phyloP scores from a whole-genome alignment of 352 stramenopile species.

The Pythium vanterpoolii region DNA sequence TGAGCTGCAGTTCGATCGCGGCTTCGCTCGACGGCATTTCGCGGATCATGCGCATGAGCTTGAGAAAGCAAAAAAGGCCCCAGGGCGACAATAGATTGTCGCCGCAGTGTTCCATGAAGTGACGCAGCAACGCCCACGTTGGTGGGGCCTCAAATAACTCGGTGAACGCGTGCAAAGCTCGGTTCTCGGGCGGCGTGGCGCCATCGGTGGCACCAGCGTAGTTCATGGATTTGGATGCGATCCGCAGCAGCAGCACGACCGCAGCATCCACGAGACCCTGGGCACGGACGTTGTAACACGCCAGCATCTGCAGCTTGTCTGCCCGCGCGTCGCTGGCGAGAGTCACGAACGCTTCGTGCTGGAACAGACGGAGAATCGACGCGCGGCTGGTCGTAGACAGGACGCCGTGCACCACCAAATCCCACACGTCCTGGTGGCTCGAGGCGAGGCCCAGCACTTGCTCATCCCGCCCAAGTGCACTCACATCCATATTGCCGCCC shows the following conservation, averaged over 20 bases:
- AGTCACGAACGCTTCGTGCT: constrained; percentile 25
- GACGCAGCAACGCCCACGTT: constrained; percentile 34
- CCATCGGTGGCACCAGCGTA: constrained; percentile 6
- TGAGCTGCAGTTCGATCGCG: constrained; percentile 44
- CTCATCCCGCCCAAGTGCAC: constrained; percentile 22
- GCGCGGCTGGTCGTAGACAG: constrained; percentile 30
- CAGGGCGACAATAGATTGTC: constrained; percentile 73
- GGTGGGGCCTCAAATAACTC: constrained; percentile 42
- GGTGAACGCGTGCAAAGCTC: constrained; percentile 40
- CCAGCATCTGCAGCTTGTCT: constrained; percentile 47
- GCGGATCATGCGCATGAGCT: constrained; percentile 67
- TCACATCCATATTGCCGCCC: constrained; percentile 39
- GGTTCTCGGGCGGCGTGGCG: not conserved
- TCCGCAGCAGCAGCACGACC: constrained; percentile 58
- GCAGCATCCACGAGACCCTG: constrained; percentile 63
- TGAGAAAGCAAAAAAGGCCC: constrained; percentile 84
- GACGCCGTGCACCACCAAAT: constrained; percentile 43
- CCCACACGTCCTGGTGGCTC: constrained; percentile 39
- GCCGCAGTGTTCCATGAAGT: constrained; percentile 28
- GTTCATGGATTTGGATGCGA: constrained; percentile 50
- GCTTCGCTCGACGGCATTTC: constrained; percentile 55
- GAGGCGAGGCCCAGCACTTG: constrained; percentile 12
- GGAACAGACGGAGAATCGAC: constrained; percentile 48
- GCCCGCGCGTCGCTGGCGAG: not conserved
- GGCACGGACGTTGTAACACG: constrained; percentile 65